Evolutionary conservation across 805 yeast genomes (phyloP).

Genomic region (Groenewaldozyma salmanticensis): DNA sequence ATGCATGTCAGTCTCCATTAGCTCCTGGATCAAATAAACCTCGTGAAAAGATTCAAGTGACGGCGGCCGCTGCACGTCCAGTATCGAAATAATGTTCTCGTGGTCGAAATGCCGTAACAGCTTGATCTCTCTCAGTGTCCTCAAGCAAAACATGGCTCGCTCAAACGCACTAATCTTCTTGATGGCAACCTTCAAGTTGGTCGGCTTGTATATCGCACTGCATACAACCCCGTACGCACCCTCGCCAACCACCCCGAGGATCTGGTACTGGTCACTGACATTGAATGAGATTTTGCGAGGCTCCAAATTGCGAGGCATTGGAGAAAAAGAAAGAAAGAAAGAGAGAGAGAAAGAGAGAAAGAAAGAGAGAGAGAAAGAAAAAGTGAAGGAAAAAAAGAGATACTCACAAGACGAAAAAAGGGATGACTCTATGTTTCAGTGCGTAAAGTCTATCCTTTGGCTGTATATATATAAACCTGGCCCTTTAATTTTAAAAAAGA

Average conservation of each 20-base stretch:
- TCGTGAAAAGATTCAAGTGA: slow-evolving; percentile 70
- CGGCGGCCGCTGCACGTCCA: slow-evolving; percentile 82
- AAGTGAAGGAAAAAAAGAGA: too few relatives aligned
- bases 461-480: too few relatives aligned
- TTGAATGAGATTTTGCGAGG: slow-evolving; percentile 52
- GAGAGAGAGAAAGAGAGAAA: not conserved
- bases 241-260: slow-evolving; percentile 79
- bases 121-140: slow-evolving; percentile 85
- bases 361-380: not conserved
- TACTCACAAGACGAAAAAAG: too few relatives aligned
- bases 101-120: slow-evolving; percentile 83
- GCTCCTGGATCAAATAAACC: slow-evolving; percentile 70
- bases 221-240: slow-evolving; percentile 95
- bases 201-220: slow-evolving; percentile 77
- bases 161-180: slow-evolving; percentile 91
- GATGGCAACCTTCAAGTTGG: slow-evolving; percentile 86
- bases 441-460: too few relatives aligned
- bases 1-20: slow-evolving; percentile 98
- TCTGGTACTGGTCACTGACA: slow-evolving; percentile 79
- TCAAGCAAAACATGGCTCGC: slow-evolving; percentile 74
- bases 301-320: not conserved
- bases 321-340: not conserved
- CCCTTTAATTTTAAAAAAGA: too few relatives aligned
- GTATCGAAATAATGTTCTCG: slow-evolving; percentile 82
- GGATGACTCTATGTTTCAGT: too few relatives aligned